Percentiles rank a stretch among this genome's conserved stretches.
Evolutionary conservation across 495 filamentous ascomycete species (phyloP).

Genomic region (Podospora australis): DNA sequence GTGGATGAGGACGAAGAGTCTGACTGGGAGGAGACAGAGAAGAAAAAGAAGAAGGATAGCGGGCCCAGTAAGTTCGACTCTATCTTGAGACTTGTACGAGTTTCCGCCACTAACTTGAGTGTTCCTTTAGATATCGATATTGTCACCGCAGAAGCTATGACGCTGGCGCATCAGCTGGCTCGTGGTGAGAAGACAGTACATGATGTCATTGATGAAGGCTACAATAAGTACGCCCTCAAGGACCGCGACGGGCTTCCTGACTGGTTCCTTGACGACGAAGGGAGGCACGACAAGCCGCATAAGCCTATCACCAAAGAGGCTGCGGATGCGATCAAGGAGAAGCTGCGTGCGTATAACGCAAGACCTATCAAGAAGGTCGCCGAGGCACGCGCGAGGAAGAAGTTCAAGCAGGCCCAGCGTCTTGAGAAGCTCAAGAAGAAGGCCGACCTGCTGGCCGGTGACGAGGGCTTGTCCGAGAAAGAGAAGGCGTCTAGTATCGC

Average conservation of each 20-base stretch:
- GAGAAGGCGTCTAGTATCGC: constrained; percentile 85
- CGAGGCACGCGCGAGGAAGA: constrained; percentile 92
- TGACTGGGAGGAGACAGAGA: constrained; percentile 60
- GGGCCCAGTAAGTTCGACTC: constrained; percentile 52
- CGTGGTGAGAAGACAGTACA: constrained; percentile 70
- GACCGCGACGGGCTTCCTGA: constrained; percentile 91
- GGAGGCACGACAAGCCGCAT: constrained; percentile 70
- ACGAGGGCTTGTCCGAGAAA: constrained; percentile 86
- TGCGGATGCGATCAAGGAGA: constrained; percentile 90
- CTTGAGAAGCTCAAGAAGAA: constrained; percentile 96
- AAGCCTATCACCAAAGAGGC: constrained; percentile 86
- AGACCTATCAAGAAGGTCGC: constrained; percentile 98
- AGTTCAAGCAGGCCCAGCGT: constrained; percentile 83
- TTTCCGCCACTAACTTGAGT: constrained; percentile 24
- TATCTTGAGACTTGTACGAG: neutral
- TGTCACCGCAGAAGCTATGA: constrained; percentile 98
- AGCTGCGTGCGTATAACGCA: constrained; percentile 86
- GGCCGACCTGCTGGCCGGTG: constrained; percentile 75
- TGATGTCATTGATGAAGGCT: constrained; percentile 82
- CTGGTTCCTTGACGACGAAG: constrained; percentile 96
- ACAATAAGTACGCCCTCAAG: constrained; percentile 86
- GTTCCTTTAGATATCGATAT: constrained; percentile 79
- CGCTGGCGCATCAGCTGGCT: constrained; percentile 87
- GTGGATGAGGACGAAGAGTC: constrained; percentile 22
- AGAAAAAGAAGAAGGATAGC: constrained; percentile 59